A percentile compares a stretch with the other conserved stretches of the same genome.
phyloP scores from a whole-genome alignment of 768 basidiomycete species.

The Lactarius tabidus region DNA sequence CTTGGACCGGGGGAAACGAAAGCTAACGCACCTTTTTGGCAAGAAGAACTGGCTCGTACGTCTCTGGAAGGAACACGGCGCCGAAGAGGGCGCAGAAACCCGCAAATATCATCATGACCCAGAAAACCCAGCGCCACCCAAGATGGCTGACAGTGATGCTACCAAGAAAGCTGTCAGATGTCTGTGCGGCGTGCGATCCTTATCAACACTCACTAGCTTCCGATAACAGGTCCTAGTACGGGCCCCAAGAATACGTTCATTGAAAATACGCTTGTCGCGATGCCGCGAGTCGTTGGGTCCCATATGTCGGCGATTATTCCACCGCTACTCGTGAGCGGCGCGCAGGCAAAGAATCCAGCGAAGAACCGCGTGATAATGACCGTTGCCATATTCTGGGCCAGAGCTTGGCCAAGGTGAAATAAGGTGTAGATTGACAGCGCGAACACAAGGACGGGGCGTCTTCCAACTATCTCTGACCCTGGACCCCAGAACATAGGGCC shows the following conservation, averaged over 20 bases:
- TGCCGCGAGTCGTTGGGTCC: slow-evolving; percentile 25
- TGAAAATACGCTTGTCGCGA: slow-evolving; percentile 24
- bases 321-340: slow-evolving; percentile 24
- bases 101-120: slow-evolving; percentile 29
- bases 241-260: slow-evolving; percentile 27
- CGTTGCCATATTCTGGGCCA: slow-evolving; percentile 19
- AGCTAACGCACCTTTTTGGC: slow-evolving; percentile 9
- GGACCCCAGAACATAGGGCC: slow-evolving; percentile 26
- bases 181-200: no score
- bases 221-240: slow-evolving; percentile 27
- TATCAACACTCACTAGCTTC: slow-evolving; percentile 17
- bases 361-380: slow-evolving; percentile 27
- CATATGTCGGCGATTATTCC: slow-evolving; percentile 29
- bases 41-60: slow-evolving; percentile 24
- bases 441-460: slow-evolving; percentile 7
- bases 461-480: slow-evolving; percentile 21
- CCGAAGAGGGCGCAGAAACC: slow-evolving; percentile 15
- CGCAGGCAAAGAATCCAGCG: slow-evolving; percentile 26
- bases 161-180: background rate
- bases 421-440: background rate
- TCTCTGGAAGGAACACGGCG: slow-evolving; percentile 27
- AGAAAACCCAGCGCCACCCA: slow-evolving; percentile 30
- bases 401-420: slow-evolving; percentile 10
- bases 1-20: no score
- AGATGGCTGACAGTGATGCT: slow-evolving; percentile 15